Conservation (phyloP, 768 basidiomycete genomes). For the Cyclocybe aegerita region DNA sequence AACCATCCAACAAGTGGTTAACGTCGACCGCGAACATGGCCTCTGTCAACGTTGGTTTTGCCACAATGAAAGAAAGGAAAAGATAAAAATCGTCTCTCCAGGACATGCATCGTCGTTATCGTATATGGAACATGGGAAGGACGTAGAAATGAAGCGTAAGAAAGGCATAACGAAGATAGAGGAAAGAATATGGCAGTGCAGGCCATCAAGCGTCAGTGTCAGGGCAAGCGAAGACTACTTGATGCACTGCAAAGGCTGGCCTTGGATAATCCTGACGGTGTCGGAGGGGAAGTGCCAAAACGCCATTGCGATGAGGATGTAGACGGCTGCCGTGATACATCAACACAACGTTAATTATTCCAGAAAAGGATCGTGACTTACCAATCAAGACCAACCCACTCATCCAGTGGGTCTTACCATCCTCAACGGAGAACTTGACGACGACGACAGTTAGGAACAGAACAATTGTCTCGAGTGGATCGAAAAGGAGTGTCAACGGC, state of each 20-base stretch:
- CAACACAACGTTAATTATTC: not conserved
- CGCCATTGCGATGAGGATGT: slow-evolving; percentile 33
- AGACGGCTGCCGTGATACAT: slow-evolving; percentile 24
- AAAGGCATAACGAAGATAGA: too few species aligned
- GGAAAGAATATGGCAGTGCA: too few species aligned
- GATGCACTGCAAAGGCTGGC: slow-evolving; percentile 27
- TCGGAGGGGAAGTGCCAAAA: slow-evolving; percentile 41
- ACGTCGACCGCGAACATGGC: too few species aligned
- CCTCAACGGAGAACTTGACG: slow-evolving; percentile 44
- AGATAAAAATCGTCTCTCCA: too few species aligned
- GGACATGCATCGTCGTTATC: too few species aligned
- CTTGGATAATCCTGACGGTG: slow-evolving; percentile 31
- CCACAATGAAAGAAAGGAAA: too few species aligned
- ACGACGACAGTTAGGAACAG: slow-evolving; percentile 40
- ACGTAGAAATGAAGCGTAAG: too few species aligned
- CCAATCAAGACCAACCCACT: slow-evolving; percentile 38
- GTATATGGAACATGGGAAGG: too few species aligned
- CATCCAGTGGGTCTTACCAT: slow-evolving; percentile 50
- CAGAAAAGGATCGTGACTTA: slow-evolving; percentile 15
- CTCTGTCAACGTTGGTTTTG: too few species aligned
- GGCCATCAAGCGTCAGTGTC: too few species aligned
- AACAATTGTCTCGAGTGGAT: slow-evolving; percentile 37
- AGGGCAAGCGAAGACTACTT: slow-evolving; percentile 1
- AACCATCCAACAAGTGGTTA: too few species aligned
- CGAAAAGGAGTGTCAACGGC: slow-evolving; percentile 38